These are phyloP conservation scores for Paraphaeosphaeria sporulosa DNA, from an alignment of 2,329 filamentous ascomycete species.

Conservation along the genomic window DNA sequence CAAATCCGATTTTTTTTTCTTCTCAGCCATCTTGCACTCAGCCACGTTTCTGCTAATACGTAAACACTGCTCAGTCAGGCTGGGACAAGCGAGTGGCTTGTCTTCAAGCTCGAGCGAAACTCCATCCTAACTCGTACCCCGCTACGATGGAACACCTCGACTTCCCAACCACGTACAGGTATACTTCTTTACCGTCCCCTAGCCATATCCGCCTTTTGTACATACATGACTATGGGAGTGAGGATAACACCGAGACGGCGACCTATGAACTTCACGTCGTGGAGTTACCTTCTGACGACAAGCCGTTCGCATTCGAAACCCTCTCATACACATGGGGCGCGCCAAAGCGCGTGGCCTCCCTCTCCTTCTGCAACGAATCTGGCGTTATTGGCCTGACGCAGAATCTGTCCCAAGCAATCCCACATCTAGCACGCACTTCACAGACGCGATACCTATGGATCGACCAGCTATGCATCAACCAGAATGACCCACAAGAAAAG, in stretches of 20 bases:
- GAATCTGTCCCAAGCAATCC: conserved; percentile 27
- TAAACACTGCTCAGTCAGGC: background rate
- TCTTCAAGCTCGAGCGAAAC: conserved; percentile 2
- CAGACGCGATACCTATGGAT: conserved; percentile 35
- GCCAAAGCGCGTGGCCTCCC: conserved; percentile 13
- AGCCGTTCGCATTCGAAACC: conserved; percentile 22
- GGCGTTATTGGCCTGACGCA: conserved; percentile 29
- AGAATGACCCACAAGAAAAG: conserved; percentile 38
- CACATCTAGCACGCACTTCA: conserved; percentile 20
- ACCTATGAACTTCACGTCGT: conserved; percentile 19
- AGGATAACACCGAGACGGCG: background rate
- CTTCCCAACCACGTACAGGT: conserved; percentile 19
- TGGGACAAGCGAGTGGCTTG: conserved; percentile 5
- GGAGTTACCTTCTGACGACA: conserved; percentile 11
- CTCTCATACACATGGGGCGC: conserved; percentile 32
- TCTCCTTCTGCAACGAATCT: conserved; percentile 10
- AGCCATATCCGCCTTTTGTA: conserved; percentile 17
- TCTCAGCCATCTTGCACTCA: background rate
- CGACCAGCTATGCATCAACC: conserved; percentile 43
- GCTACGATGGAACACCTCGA: background rate
- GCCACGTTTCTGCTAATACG: background rate
- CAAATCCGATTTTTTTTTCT: background rate
- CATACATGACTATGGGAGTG: background rate
- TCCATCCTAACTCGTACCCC: background rate
- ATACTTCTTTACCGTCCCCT: conserved; percentile 10